Base-by-base conservation (phyloP, 768 basidiomycete species). In the Gymnopilus junonius region DNA sequence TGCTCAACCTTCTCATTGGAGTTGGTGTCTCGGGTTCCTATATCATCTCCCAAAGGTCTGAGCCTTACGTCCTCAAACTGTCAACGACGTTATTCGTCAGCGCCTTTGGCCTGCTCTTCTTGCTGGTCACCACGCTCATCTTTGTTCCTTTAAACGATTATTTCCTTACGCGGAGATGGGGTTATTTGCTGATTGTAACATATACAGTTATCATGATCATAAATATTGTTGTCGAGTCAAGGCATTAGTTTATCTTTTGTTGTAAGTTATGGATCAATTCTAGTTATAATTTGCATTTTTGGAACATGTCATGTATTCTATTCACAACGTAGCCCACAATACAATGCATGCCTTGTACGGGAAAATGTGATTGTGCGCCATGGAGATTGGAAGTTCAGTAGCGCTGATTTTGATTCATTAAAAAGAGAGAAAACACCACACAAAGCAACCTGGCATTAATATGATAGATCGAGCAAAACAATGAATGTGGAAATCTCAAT, bases 21-120 rank as follows among this genome's bases (percentile, higher is more conserved):
- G 84, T 99, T 60, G 97, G 97, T 21, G 84, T 97, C 55, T 95
- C 95, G 0, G 97, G 97, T 6, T 87, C 92, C 3, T 93, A 94
- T 72, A 84, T 96, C 69, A 93, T 92, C 65, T 77, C 85, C 35
- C 80, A 91, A 56, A 87, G 85, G 2, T 75, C 75, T 0, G 55
- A 86, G 46, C 86, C 93, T 7, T 93, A 92, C 73, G 69, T 76
- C n/a, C 83, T 99, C 21, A 79, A 89, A 45, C 92, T 97, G 74
- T 90, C 91, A 15, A 85, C 83, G 0, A 97, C 95, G 1, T 84
- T 99, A 46, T 79, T 95, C 73, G 91, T 95, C 66, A 96, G 93
- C 71, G 81, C 89, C 6, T 75, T 91, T 5, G 95, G 96, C 8
- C 81, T 99, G n/a, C 82, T 99, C 8, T 71, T 80, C 37, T 77